Evolutionary conservation across 1,284 basidiomycete genomes (phyloP).

Genomic region (Phellopilus nigrolimitatus): DNA sequence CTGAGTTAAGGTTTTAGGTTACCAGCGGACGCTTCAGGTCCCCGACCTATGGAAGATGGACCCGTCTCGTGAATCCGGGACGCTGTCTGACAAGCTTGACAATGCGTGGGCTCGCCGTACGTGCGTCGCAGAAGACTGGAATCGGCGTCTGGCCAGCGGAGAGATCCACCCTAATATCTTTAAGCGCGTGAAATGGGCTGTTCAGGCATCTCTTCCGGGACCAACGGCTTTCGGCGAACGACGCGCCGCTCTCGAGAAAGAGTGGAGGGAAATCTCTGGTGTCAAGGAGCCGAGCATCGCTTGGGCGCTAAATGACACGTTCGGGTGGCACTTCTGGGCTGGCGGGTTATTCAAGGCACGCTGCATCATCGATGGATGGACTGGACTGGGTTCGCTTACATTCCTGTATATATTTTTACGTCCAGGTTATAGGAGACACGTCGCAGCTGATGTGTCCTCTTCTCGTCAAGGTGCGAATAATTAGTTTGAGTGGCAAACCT

Average conservation of each 20-base stretch:
- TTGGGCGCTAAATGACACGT: conserved; percentile 68
- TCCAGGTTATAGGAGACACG: conserved; percentile 52
- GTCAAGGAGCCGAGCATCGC: conserved; percentile 49
- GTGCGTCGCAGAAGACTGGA: conserved; percentile 48
- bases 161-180: conserved; percentile 38
- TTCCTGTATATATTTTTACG: neutral
- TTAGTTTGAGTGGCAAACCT: too few relatives aligned
- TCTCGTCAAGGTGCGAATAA: conserved; percentile 48
- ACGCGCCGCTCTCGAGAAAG: conserved; percentile 35
- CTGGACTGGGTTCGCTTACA: neutral
- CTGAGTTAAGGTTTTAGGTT: conserved; percentile 44
- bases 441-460: conserved; percentile 63
- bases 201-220: conserved; percentile 30
- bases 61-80: conserved; percentile 42
- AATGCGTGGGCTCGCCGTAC: conserved; percentile 45
- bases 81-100: conserved; percentile 46
- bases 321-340: conserved; percentile 67
- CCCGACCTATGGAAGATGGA: conserved; percentile 73
- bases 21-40: conserved; percentile 67
- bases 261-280: conserved; percentile 49
- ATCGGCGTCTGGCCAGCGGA: conserved; percentile 44
- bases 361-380: neutral
- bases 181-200: conserved; percentile 42
- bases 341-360: conserved; percentile 51
- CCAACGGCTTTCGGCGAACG: conserved; percentile 24